Evolutionary conservation across 768 basidiomycete species (phyloP).

Genomic region (Tulasnella sp.): DNA sequence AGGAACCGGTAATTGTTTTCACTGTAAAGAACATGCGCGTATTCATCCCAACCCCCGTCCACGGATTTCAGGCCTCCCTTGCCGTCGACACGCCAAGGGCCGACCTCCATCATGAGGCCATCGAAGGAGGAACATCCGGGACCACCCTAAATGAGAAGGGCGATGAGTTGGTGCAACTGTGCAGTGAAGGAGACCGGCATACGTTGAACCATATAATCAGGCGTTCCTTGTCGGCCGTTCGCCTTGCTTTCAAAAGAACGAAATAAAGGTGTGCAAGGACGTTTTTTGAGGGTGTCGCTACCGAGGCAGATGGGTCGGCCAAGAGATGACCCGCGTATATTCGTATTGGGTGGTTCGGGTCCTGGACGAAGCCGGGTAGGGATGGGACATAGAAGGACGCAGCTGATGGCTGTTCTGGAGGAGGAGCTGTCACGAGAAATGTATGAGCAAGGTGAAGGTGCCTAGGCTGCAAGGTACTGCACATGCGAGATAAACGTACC

Average conservation of each 20-base stretch:
- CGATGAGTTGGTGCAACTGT: not conserved
- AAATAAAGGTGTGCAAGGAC: conserved; percentile 76
- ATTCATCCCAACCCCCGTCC: conserved; percentile 96
- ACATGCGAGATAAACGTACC: too few relatives aligned
- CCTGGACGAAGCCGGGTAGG: conserved; percentile 65
- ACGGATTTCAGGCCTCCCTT: conserved; percentile 55
- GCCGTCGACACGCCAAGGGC: conserved; percentile 74
- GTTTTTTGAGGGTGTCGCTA: conserved; percentile 38
- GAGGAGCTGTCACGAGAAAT: too few relatives aligned
- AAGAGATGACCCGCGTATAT: conserved; percentile 76
- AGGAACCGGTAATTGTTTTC: conserved; percentile 25
- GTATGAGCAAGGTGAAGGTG: not conserved
- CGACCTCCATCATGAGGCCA: conserved; percentile 96
- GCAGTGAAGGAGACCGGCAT: not conserved
- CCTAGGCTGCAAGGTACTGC: not conserved
- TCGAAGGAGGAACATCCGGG: conserved; percentile 98
- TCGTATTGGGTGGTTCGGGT: conserved; percentile 50
- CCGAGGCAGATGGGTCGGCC: conserved; percentile 53
- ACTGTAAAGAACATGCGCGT: conserved; percentile 88
- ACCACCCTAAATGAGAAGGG: conserved; percentile 49
- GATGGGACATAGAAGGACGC: conserved; percentile 71
- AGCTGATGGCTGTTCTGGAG: conserved; percentile 29
- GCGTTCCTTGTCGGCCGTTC: conserved; percentile 78
- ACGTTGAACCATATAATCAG: conserved; percentile 97
- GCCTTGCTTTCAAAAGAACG: conserved; percentile 75